These are phyloP conservation scores for Sporothrix mexicana DNA, from an alignment of 2,329 filamentous ascomycete genomes.

Conservation along the genomic window DNA sequence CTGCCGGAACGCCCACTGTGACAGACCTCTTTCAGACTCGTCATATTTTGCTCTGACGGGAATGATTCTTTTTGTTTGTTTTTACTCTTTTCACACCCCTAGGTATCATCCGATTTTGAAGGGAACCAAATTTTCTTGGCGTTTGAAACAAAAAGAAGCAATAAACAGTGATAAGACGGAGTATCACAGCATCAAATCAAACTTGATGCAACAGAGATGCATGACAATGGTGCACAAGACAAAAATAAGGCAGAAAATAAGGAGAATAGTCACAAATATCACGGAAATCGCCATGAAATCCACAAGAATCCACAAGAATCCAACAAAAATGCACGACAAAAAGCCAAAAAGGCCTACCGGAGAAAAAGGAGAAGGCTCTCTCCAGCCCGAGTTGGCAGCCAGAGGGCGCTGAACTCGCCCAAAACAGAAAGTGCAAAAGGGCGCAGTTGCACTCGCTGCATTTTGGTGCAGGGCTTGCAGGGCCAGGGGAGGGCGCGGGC, in stretches of 20 bases:
- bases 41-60: background rate
- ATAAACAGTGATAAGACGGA: background rate
- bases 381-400: constrained; percentile 29
- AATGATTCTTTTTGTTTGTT: background rate
- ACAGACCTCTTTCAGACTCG: background rate
- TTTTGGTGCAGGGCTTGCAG: background rate
- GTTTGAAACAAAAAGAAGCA: background rate
- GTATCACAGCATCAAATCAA: too few species aligned
- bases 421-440: constrained; percentile 28
- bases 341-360: background rate
- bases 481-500: background rate
- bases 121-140: background rate
- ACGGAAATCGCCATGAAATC: background rate
- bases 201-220: background rate
- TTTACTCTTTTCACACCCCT: background rate
- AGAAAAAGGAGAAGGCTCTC: constrained; percentile 26
- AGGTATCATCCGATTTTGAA: background rate
- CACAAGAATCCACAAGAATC: background rate
- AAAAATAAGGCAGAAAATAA: constrained; percentile 12
- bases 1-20: background rate
- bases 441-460: background rate
- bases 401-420: constrained; percentile 33
- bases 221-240: constrained; percentile 7
- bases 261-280: background rate
- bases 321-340: background rate